Conservation (phyloP, 2,329 filamentous ascomycete species). For the Nannizziopsis barbatae region DNA sequence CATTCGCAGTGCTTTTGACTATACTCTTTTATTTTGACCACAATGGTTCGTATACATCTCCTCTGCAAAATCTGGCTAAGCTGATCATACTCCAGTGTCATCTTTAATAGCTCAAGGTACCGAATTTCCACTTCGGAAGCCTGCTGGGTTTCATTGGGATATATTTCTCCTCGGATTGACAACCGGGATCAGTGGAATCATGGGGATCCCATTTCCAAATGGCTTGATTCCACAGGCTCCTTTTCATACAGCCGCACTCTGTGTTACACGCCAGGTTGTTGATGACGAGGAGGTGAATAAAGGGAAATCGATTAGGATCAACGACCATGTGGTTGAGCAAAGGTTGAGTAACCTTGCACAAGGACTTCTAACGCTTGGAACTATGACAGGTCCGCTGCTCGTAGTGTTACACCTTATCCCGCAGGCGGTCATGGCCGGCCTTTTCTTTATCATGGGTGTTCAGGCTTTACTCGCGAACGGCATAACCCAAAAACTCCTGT, state of each 20-base stretch:
- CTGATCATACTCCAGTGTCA: conserved; percentile 45
- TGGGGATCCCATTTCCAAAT: conserved; percentile 72
- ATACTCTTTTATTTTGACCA: conserved; percentile 86
- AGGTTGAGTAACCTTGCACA: conserved; percentile 67
- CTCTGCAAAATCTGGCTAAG: neutral
- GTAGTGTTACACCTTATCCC: conserved; percentile 66
- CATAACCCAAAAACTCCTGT: conserved; percentile 63
- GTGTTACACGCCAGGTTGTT: conserved; percentile 51
- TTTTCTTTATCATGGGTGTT: conserved; percentile 78
- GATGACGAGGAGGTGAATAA: conserved; percentile 49
- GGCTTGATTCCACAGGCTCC: conserved; percentile 74
- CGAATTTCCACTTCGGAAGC: conserved; percentile 69
- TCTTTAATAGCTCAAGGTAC: conserved; percentile 74
- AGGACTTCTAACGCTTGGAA: conserved; percentile 64
- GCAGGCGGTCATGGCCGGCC: conserved; percentile 64
- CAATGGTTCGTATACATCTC: conserved; percentile 47
- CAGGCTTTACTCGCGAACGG: conserved; percentile 67
- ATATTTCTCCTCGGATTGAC: conserved; percentile 69
- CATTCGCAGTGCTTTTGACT: conserved; percentile 71
- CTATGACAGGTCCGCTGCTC: conserved; percentile 65
- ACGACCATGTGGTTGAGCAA: conserved; percentile 55
- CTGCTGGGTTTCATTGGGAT: conserved; percentile 78
- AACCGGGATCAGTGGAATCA: conserved; percentile 61
- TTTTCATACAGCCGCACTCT: conserved; percentile 69
- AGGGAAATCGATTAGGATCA: conserved; percentile 50